A percentile compares a stretch with the other conserved stretches of the same genome.
phyloP scores from a whole-genome alignment of 2,329 filamentous ascomycete genomes.

The Rhexocercosporidium sp. region DNA sequence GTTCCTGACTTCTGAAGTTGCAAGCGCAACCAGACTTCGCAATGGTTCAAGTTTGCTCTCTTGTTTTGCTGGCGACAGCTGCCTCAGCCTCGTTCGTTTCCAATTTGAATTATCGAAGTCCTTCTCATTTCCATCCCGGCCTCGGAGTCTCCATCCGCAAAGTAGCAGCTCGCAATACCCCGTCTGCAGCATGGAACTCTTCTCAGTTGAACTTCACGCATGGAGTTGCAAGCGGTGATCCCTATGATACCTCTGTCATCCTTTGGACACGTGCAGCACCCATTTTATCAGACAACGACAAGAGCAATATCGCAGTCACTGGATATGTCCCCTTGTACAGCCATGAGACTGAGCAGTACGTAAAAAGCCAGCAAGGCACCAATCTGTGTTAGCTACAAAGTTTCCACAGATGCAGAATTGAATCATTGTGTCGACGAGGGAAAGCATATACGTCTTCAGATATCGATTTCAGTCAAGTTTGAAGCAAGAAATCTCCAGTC shows the following conservation, averaged over 20 bases:
- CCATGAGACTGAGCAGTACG: slow-evolving; percentile 54
- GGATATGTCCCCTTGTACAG: slow-evolving; percentile 51
- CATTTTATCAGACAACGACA: slow-evolving; percentile 48
- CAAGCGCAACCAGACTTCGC: background rate
- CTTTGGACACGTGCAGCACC: slow-evolving; percentile 56
- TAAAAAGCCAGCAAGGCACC: slow-evolving; percentile 61
- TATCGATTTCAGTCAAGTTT: slow-evolving; percentile 70
- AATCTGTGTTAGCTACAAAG: slow-evolving; percentile 70
- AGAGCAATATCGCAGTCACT: slow-evolving; percentile 50
- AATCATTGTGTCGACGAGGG: slow-evolving; percentile 58
- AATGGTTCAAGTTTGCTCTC: slow-evolving; percentile 18
- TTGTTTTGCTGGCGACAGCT: slow-evolving; percentile 20
- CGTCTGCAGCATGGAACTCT: slow-evolving; percentile 27
- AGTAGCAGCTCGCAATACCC: slow-evolving; percentile 50
- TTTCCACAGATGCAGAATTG: slow-evolving; percentile 54
- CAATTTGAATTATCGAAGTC: slow-evolving; percentile 72
- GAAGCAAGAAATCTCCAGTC: slow-evolving; percentile 67
- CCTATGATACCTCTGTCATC: slow-evolving; percentile 62
- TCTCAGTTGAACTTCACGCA: slow-evolving; percentile 65
- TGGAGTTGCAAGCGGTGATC: slow-evolving; percentile 57
- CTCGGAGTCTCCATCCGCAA: slow-evolving; percentile 69
- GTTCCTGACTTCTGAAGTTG: background rate
- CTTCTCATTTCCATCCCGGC: slow-evolving; percentile 66
- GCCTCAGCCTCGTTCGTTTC: slow-evolving; percentile 26
- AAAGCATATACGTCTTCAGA: slow-evolving; percentile 72